Conservation (phyloP, 2,329 filamentous ascomycete genomes). For the Mycocentrospora acerina region DNA sequence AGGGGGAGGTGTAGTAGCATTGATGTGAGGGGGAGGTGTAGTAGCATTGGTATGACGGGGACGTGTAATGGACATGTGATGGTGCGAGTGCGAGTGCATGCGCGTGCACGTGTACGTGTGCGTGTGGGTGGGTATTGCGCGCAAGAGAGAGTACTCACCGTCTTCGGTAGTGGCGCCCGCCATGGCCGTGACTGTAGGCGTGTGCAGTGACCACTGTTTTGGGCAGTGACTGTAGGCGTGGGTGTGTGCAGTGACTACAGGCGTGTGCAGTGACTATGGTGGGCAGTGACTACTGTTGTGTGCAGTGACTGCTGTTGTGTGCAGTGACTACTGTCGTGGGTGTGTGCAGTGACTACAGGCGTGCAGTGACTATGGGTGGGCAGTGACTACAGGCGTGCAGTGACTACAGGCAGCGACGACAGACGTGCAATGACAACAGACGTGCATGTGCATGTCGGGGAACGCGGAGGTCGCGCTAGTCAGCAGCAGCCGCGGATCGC, state of each 20-base stretch:
- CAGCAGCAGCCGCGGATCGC: constrained; percentile 17
- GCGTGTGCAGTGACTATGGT: constrained; percentile 27
- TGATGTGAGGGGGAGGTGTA: too few relatives aligned
- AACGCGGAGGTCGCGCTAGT: constrained; percentile 17
- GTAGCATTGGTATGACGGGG: too few relatives aligned
- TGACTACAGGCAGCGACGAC: constrained; percentile 14
- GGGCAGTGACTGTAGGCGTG: constrained; percentile 27
- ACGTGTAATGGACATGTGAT: too few relatives aligned
- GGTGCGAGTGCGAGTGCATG: not conserved
- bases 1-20: too few relatives aligned
- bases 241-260: constrained; percentile 11
- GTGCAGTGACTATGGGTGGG: constrained; percentile 27
- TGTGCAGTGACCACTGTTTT: constrained; percentile 9
- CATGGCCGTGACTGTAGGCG: constrained; percentile 24
- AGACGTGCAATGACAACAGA: too few relatives aligned
- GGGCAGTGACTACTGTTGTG: constrained; percentile 9
- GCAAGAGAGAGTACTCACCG: constrained; percentile 26
- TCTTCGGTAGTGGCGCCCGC: constrained; percentile 37
- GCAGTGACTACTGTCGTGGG: constrained; percentile 29
- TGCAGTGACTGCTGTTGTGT: constrained; percentile 8
- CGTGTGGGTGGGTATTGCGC: not conserved
- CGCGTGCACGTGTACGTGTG: too few relatives aligned
- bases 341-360: constrained; percentile 10
- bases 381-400: constrained; percentile 23
- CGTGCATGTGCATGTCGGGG: constrained; percentile 18